Percentiles rank a stretch among this genome's conserved stretches.
Evolutionary conservation across 495 filamentous ascomycete species (phyloP).

Genomic region (Penicillium arizonense): DNA sequence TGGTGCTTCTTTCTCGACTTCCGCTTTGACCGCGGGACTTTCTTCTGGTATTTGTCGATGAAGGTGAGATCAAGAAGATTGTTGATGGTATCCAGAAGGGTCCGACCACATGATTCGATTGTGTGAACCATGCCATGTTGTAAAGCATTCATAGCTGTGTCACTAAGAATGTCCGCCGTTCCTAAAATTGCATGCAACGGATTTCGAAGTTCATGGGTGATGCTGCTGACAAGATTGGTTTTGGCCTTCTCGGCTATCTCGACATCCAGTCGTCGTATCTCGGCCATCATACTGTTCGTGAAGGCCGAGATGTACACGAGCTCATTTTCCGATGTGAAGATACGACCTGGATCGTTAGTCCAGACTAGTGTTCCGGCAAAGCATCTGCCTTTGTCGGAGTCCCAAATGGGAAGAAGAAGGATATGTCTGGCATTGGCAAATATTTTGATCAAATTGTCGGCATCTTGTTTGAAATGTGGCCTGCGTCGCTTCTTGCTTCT

Average conservation of each 20-base stretch:
- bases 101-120: slow-evolving; percentile 64
- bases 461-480: slow-evolving; percentile 15
- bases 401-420: slow-evolving; percentile 54
- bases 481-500: slow-evolving; percentile 18
- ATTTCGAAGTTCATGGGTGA: slow-evolving; percentile 67
- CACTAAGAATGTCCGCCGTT: slow-evolving; percentile 59
- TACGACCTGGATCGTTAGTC: slow-evolving; percentile 41
- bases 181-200: slow-evolving; percentile 67
- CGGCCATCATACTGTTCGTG: slow-evolving; percentile 60
- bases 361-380: slow-evolving; percentile 60
- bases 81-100: slow-evolving; percentile 68
- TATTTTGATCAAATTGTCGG: slow-evolving; percentile 18
- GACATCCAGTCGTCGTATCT: slow-evolving; percentile 53
- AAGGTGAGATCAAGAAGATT: slow-evolving; percentile 58
- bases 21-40: not conserved
- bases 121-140: slow-evolving; percentile 61
- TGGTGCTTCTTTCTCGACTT: not conserved
- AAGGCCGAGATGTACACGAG: slow-evolving; percentile 54
- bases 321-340: slow-evolving; percentile 43
- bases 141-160: slow-evolving; percentile 52
- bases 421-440: slow-evolving; percentile 22
- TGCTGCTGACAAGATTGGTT: slow-evolving; percentile 64
- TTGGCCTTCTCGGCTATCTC: slow-evolving; percentile 54
- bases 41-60: slow-evolving; percentile 21
- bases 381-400: slow-evolving; percentile 56